Evolutionary conservation across 2,329 filamentous ascomycete species (phyloP), one percentile per base, ranked within the genome.

Genomic region (Fonsecaea pedrosoi): DNA sequence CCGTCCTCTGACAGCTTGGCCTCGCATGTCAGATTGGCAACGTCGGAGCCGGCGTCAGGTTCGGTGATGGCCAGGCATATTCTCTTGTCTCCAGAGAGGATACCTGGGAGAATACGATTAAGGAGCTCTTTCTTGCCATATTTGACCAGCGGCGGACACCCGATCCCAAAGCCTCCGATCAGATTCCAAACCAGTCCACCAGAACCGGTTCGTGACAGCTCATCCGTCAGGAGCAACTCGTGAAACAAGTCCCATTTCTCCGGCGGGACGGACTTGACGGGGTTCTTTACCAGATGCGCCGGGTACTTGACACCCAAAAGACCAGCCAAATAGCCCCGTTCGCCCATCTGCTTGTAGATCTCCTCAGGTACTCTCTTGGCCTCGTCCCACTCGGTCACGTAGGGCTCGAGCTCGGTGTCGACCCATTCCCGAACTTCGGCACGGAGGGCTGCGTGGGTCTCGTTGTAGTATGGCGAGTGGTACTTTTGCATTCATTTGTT

Each of bases 221-320:
- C 95, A 74, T 99, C 95, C 0, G 94, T 98, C 67, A 99, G 78
- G 54, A 98, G 85, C 87, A 98, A 86, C 85, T 99, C 95, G 81
- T 99, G 95, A 89, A 98, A 99, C 54, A 96, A 87, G 82, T 99
- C 95, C 94, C 94, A 99, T 78, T 95, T 90, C 81, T 97, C 92
- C 0, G 91, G 83, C 0, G 90, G 80, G 12, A 99, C 95, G 57
- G 88, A 90, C 81, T 91, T 87, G 74, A 97, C 87, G 5, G 85
- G 82, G 76, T 90, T 86, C 50, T 89, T 83, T 25, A 88, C 89
- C 76, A 94, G 89, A 73, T 96, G 82, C 67, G 85, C 86, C 13
- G 92, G 93, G 82, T 92, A 98, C 60, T 79, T 76, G 69, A 92
- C 86, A 71, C 94, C 95, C 70, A 99, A 84, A 66, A 98, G 84